phyloP scores from a whole-genome alignment of 805 yeast species.

The Nakazawaea wickerhamii region DNA sequence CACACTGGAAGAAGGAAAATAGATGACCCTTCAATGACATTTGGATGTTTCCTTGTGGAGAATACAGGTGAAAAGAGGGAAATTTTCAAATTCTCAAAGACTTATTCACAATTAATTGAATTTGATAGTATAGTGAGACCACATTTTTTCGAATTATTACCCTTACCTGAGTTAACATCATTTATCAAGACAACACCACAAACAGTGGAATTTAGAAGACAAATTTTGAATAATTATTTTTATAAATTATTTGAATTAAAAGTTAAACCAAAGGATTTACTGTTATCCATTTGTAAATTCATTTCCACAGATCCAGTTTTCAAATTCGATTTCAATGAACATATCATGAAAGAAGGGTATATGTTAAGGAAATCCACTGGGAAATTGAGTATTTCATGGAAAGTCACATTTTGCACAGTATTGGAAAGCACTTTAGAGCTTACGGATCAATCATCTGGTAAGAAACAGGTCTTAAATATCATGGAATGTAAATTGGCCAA shows the following conservation, averaged over 20 bases:
- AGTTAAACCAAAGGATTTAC: slow-evolving; percentile 47
- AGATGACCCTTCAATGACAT: slow-evolving; percentile 56
- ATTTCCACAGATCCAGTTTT: slow-evolving; percentile 58
- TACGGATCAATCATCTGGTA: slow-evolving; percentile 1
- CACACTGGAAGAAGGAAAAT: slow-evolving; percentile 21
- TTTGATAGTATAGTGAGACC: slow-evolving; percentile 60
- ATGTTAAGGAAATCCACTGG: slow-evolving; percentile 12
- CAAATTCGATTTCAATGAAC: slow-evolving; percentile 14
- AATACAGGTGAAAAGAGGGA: slow-evolving; percentile 50
- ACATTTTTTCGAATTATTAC: slow-evolving; percentile 49
- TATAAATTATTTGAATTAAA: slow-evolving; percentile 50
- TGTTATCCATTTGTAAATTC: slow-evolving; percentile 53
- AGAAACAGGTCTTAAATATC: slow-evolving; percentile 44
- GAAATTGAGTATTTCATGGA: slow-evolving; percentile 14
- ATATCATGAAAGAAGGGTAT: slow-evolving; percentile 14
- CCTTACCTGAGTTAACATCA: slow-evolving; percentile 57
- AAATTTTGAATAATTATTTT: slow-evolving; percentile 54
- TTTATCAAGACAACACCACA: slow-evolving; percentile 57
- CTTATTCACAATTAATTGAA: slow-evolving; percentile 50
- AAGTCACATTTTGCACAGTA: slow-evolving; percentile 6
- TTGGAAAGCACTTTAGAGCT: slow-evolving; percentile 5
- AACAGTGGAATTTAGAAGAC: slow-evolving; percentile 58
- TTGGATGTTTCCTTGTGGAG: slow-evolving; percentile 38
- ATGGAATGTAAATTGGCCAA: slow-evolving; percentile 29
- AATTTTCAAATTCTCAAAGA: slow-evolving; percentile 70